Base-by-base conservation (phyloP, 192 early-diverging fungal genomes). In the Chytriomyces sp. region DNA sequence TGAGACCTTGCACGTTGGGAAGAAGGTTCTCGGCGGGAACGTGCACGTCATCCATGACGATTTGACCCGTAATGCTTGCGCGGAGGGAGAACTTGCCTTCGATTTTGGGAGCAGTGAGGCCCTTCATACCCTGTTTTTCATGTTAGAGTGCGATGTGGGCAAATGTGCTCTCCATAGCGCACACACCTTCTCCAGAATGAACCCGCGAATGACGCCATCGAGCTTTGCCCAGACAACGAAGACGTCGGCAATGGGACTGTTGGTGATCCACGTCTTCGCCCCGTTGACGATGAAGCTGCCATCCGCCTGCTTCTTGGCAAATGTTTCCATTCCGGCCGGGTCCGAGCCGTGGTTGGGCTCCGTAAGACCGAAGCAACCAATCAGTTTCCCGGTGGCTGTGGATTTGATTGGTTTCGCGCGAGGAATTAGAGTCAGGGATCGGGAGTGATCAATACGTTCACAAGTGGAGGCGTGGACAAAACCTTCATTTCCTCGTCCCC, bases 311-410 rank as follows among this genome's bases (percentile, higher is more conserved):
- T 90, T 91, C 55, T 85, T 80, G 37, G 94, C 96, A 12, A 77
- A 87, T 17, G 96, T 98, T 80, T 96, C 93, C 95, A 99, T 96
- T 34, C 90, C 82, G 4, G 81, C 91, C 1, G 95, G 94, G 79
- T 99, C 97, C 26, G 91, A 93, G 19, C 97, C 97, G 77, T 97
- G 94, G 80, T 99, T 94, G 49, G 97, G 97, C 80, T 99, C 97
- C 0, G 97, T 99, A 41, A 99, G 85, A 40, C 97, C 97, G 76
- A 99, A 99, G 64, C 87, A 87, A 52, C 95, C 96, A 55, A 96
- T 89, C 37, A 91, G 75, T 70, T 95, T 89, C 63, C 96, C 95
- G 31, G 83, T 90, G 26, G 95, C 96, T 89, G 77, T 36, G 30
- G 59, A 6, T 32, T 39, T 5, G 22, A 22, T 8, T n/a, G n/a